Conservation (phyloP, 306 rosid genomes). For the Acacia crassicarpa region DNA sequence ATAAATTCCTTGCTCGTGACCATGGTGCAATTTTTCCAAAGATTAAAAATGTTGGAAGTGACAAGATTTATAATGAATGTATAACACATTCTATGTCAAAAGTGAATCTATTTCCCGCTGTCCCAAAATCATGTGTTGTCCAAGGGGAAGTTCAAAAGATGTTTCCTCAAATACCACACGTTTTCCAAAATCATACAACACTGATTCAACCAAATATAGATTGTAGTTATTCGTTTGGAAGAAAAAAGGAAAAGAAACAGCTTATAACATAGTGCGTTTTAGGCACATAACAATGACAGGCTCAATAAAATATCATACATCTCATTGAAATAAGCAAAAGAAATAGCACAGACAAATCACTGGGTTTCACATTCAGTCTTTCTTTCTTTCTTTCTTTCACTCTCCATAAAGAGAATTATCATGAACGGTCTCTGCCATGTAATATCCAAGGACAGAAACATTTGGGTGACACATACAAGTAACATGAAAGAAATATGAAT, state of each 20-base stretch:
- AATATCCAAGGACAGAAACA: constrained; percentile 21
- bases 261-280: neutral
- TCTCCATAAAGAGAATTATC: constrained; percentile 5
- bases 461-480: constrained; percentile 19
- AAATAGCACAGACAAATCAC: neutral
- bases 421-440: constrained; percentile 21
- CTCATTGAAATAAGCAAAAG: neutral
- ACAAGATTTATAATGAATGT: neutral
- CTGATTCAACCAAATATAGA: neutral
- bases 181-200: neutral
- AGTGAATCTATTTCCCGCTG: neutral
- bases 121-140: neutral
- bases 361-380: neutral
- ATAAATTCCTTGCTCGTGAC: no score
- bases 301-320: neutral
- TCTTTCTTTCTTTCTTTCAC: neutral
- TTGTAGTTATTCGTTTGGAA: neutral
- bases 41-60: neutral
- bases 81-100: neutral
- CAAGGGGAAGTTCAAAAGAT: neutral
- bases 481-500: constrained; percentile 19
- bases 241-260: neutral
- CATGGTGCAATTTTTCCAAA: no score
- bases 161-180: neutral
- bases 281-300: neutral